These are phyloP conservation scores for Collybia nuda DNA, from an alignment of 768 basidiomycete species.

Conservation along the genomic window DNA sequence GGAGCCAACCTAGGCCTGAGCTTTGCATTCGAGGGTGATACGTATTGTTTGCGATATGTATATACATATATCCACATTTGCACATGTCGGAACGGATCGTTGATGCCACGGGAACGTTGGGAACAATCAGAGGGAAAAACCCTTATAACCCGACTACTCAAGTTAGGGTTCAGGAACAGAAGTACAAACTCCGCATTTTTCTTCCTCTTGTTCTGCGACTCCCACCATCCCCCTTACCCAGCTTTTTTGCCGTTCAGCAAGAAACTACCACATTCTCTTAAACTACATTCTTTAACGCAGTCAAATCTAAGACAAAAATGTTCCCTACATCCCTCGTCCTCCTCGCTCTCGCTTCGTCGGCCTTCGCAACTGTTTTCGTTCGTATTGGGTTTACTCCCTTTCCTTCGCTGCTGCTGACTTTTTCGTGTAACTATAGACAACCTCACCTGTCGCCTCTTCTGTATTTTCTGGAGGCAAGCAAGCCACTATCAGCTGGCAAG, in stretches of 20 bases:
- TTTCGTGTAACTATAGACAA: conserved; percentile 42
- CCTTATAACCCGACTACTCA: neutral
- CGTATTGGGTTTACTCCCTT: conserved; percentile 17
- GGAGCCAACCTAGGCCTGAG: too few relatives aligned
- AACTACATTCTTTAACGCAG: conserved; percentile 28
- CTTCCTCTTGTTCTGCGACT: neutral
- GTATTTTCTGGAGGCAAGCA: conserved; percentile 49
- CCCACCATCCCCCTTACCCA: conserved; percentile 5
- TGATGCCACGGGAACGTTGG: too few relatives aligned
- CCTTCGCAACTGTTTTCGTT: conserved; percentile 59
- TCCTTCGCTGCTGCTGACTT: too few relatives aligned
- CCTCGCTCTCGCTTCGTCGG: conserved; percentile 52
- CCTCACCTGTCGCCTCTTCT: conserved; percentile 47
- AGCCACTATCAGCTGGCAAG: conserved; percentile 58
- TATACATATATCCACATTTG: too few relatives aligned
- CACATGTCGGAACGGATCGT: too few relatives aligned
- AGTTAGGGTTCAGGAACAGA: neutral
- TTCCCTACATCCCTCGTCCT: conserved; percentile 47
- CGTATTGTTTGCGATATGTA: too few relatives aligned
- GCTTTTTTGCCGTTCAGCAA: conserved; percentile 17
- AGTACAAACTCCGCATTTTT: conserved; percentile 17
- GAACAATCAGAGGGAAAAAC: neutral
- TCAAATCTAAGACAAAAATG: conserved; percentile 39
- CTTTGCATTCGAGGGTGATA: too few relatives aligned
- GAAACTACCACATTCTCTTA: conserved; percentile 29